These are phyloP conservation scores for Zygoascus bituminiphila DNA, from an alignment of 805 yeast genomes.

Conservation along the genomic window DNA sequence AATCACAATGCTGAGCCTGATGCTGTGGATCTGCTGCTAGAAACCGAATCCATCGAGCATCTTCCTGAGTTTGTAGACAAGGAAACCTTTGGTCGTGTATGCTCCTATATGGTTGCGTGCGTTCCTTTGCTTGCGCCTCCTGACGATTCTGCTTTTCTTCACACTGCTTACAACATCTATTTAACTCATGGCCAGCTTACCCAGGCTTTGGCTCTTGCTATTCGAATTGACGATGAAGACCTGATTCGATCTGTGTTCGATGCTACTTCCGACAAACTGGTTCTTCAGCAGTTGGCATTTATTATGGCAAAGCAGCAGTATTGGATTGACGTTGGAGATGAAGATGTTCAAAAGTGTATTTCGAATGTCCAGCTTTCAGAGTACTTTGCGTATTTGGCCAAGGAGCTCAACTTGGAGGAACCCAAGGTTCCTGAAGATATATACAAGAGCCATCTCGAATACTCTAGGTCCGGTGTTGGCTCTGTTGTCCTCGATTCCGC, in stretches of 20 bases:
- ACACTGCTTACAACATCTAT: slow-evolving; percentile 83
- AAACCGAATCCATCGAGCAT: slow-evolving; percentile 79
- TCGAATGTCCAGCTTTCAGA: slow-evolving; percentile 73
- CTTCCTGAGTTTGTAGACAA: slow-evolving; percentile 79
- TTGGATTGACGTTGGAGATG: slow-evolving; percentile 48
- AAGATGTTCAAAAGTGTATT: slow-evolving; percentile 72
- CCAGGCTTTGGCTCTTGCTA: slow-evolving; percentile 84
- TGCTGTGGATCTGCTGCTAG: slow-evolving; percentile 88
- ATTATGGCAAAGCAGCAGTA: slow-evolving; percentile 82
- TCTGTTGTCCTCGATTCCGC: slow-evolving; percentile 64
- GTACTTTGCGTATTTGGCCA: slow-evolving; percentile 68
- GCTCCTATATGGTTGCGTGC: slow-evolving; percentile 90
- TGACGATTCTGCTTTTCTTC: slow-evolving; percentile 76
- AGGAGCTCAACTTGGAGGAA: slow-evolving; percentile 79
- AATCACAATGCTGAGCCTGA: slow-evolving; percentile 97
- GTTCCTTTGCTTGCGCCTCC: slow-evolving; percentile 96
- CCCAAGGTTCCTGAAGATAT: slow-evolving; percentile 95
- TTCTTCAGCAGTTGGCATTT: slow-evolving; percentile 87
- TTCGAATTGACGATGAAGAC: slow-evolving; percentile 75
- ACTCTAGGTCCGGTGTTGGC: slow-evolving; percentile 49
- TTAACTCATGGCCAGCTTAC: slow-evolving; percentile 70
- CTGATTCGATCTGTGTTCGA: slow-evolving; percentile 73
- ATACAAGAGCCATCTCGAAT: slow-evolving; percentile 84
- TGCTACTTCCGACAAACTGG: slow-evolving; percentile 58
- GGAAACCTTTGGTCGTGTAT: slow-evolving; percentile 77